phyloP scores from a whole-genome alignment of 2,329 filamentous ascomycete species.

The Scopulariopsis brevicaulis region DNA sequence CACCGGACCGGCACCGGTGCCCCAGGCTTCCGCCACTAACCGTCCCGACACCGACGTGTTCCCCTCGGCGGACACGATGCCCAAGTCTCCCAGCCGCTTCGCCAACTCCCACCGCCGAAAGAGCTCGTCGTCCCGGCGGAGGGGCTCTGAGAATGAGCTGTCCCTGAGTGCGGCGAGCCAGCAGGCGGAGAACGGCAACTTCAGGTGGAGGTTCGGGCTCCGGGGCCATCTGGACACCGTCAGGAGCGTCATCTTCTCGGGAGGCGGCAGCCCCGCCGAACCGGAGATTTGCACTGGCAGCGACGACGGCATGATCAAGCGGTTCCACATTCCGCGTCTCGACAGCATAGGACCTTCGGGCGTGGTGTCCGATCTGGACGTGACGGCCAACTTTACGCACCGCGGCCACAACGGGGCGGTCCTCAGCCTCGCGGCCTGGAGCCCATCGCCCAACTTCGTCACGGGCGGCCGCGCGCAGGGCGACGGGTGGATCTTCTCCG shows the following conservation, averaged over 20 bases:
- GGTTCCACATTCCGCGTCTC: slow-evolving; percentile 88
- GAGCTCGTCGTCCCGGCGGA: slow-evolving; percentile 57
- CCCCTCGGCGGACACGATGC: slow-evolving; percentile 65
- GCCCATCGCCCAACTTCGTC: slow-evolving; percentile 76
- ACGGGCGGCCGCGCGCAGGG: slow-evolving; percentile 79
- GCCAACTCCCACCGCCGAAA: slow-evolving; percentile 66
- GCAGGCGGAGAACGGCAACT: slow-evolving; percentile 62
- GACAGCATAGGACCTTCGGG: slow-evolving; percentile 30
- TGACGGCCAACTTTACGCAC: slow-evolving; percentile 89
- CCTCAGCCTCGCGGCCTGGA: slow-evolving; percentile 76
- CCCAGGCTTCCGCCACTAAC: slow-evolving; percentile 50
- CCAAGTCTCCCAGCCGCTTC: slow-evolving; percentile 68
- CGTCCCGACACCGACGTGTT: slow-evolving; percentile 85
- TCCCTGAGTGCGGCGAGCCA: slow-evolving; percentile 35
- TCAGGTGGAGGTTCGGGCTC: slow-evolving; percentile 87
- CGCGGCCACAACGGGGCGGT: slow-evolving; percentile 88
- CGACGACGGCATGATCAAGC: slow-evolving; percentile 91
- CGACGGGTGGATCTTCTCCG: slow-evolving; percentile 97
- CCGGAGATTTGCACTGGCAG: slow-evolving; percentile 94
- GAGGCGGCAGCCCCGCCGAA: slow-evolving; percentile 87
- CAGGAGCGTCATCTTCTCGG: slow-evolving; percentile 90
- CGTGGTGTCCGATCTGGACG: slow-evolving; percentile 67
- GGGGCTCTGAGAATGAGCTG: slow-evolving; percentile 57
- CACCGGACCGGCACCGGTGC: neutral
- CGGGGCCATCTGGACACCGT: slow-evolving; percentile 91